phyloP scores from a whole-genome alignment of 371 early-diverging fungal species.

The Circinella minor region DNA sequence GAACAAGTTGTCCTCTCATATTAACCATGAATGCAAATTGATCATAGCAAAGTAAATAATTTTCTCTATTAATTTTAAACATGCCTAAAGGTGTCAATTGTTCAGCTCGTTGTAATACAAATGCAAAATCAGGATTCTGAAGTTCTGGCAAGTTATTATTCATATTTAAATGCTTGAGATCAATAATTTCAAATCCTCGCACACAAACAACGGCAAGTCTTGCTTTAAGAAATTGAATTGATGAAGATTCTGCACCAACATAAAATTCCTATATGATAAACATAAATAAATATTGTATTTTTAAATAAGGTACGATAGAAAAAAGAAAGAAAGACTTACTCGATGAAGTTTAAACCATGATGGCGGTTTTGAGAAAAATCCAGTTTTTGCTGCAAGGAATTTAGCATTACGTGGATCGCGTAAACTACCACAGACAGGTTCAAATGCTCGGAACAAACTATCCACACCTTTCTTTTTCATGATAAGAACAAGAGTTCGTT shows the following conservation, averaged over 20 bases:
- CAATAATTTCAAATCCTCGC: conserved; percentile 85
- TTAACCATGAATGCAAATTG: conserved; percentile 92
- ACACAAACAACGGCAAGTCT: conserved; percentile 79
- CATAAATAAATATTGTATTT: background rate
- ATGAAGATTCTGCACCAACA: conserved; percentile 77
- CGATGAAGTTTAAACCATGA: conserved; percentile 49
- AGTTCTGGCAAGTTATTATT: conserved; percentile 50
- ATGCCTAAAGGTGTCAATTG: conserved; percentile 76
- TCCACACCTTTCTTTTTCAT: conserved; percentile 58
- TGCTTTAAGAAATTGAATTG: conserved; percentile 73
- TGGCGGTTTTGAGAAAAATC: conserved; percentile 48
- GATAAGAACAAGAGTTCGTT: conserved; percentile 59
- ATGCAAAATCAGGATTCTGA: conserved; percentile 39
- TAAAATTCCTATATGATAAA: conserved; percentile 68
- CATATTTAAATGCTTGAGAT: conserved; percentile 77
- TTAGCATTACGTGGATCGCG: conserved; percentile 45
- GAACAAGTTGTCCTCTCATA: conserved; percentile 42
- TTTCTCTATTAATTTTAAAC: conserved; percentile 72
- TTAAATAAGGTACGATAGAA: background rate
- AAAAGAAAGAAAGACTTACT: conserved; percentile 7
- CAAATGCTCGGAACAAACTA: conserved; percentile 42
- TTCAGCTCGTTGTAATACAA: conserved; percentile 38
- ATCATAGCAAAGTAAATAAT: conserved; percentile 91
- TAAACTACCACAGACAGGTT: conserved; percentile 46
- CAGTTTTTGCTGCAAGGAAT: conserved; percentile 39